These are phyloP conservation scores for Cladosporium velox DNA, from an alignment of 2,329 filamentous ascomycete genomes.

Conservation along the genomic window DNA sequence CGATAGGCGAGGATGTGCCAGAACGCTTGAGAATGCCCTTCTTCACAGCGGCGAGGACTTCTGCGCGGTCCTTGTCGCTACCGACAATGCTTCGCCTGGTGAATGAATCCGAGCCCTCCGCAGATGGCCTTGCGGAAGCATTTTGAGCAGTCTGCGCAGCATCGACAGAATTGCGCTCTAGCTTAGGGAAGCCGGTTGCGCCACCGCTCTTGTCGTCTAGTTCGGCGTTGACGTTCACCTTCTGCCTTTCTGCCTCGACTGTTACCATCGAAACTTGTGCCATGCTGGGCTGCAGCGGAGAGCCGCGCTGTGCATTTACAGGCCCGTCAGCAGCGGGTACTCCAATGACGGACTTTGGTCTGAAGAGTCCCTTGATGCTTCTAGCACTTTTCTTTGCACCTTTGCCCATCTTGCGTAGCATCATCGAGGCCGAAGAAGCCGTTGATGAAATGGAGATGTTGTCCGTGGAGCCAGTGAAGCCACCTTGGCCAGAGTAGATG, in stretches of 20 bases:
- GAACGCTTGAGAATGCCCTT: constrained; percentile 94
- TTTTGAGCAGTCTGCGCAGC: constrained; percentile 42
- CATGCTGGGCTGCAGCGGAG: constrained; percentile 57
- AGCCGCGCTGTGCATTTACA: constrained; percentile 50
- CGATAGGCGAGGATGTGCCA: constrained; percentile 62
- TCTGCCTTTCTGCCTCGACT: constrained; percentile 87
- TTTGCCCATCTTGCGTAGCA: constrained; percentile 98
- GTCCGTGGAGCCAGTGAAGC: constrained; percentile 88
- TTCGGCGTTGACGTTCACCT: constrained; percentile 73
- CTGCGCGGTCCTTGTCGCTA: constrained; percentile 84
- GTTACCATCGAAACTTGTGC: constrained; percentile 95
- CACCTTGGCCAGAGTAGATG: constrained; percentile 85
- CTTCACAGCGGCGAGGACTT: constrained; percentile 86
- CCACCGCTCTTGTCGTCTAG: constrained; percentile 68
- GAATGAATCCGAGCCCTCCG: constrained; percentile 60
- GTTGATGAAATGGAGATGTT: constrained; percentile 91
- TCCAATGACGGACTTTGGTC: constrained; percentile 88
- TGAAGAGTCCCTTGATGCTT: constrained; percentile 89
- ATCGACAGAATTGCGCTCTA: constrained; percentile 81
- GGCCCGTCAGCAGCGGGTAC: constrained; percentile 70
- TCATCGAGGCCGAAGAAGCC: constrained; percentile 84
- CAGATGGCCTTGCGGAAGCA: constrained; percentile 39
- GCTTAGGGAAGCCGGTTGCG: constrained; percentile 77
- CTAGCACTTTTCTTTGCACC: constrained; percentile 94
- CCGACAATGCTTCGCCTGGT: constrained; percentile 84